Evolutionary conservation across 2,329 filamentous ascomycete genomes (phyloP), one percentile per base, ranked within the genome.

Genomic region (Claviceps pazoutovae): DNA sequence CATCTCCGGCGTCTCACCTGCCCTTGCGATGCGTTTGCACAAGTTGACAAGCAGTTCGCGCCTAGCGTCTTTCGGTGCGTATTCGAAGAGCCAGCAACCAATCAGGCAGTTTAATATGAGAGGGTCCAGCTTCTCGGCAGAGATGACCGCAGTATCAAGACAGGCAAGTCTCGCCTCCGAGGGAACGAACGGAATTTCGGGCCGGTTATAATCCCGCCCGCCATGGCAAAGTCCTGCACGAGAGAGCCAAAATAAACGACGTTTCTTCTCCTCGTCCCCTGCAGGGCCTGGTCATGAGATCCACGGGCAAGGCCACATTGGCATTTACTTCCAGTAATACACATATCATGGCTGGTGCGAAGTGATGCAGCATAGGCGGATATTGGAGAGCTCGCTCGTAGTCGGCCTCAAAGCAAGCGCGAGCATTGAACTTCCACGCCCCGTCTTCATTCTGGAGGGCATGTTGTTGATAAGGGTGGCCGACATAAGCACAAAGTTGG

Each of bases 201-300:
- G 2, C 19, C 19, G 19, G 19, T 19, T 19, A 19, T 19, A 19
- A 19, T 19, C 19, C 19, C 19, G 19, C 19, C 61, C 54, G 62
- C 60, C 7, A 67, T 26, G 45, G 4, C 56, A 58, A 49, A 67
- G 61, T 14, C 72, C 71, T 5, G 63, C 68, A 38, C 69, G 66
- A 7, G 66, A 59, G 19, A 75, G 61, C 73, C 73, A 75, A 58
- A 73, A 73, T 6, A 75, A 60, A 30, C 70, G 70, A 39, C 67
- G 64, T 23, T 26, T 26, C 23, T 26, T 26, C 23, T 26, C 23
- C 23, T 6, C 23, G 23, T 26, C 23, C 23, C 23, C n/a, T n/a
- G n/a, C n/a, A 26, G 6, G 23, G 23, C 23, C 23, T 5, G 23
- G 23, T 26, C 5, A 26, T 26, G 23, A 26, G 23, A 64, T 59